Conservation (phyloP, 2,329 filamentous ascomycete genomes). For the Hymenoscyphus albidus region DNA sequence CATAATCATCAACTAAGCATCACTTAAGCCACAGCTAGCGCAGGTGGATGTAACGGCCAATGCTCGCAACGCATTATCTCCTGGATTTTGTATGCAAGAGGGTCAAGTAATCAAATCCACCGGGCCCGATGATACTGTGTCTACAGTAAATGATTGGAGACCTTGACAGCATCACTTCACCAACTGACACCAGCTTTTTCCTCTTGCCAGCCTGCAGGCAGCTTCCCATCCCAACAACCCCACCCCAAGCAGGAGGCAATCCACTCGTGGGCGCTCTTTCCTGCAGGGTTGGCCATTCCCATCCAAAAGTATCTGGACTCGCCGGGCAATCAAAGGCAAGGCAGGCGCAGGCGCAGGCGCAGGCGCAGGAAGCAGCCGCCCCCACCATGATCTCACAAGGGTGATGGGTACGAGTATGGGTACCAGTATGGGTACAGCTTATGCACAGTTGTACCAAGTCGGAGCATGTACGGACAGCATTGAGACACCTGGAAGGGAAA, state of each 20-base stretch:
- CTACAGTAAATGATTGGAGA: background rate
- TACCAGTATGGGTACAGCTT: too few species aligned
- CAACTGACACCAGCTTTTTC: background rate
- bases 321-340: background rate
- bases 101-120: background rate
- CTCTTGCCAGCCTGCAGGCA: background rate
- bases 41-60: background rate
- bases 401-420: background rate
- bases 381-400: conserved; percentile 2
- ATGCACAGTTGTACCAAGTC: background rate
- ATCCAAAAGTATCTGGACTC: background rate
- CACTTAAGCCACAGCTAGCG: too few species aligned
- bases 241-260: background rate
- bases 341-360: background rate
- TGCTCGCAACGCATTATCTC: background rate
- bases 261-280: background rate
- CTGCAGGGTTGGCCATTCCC: background rate
- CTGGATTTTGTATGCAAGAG: background rate
- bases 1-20: background rate
- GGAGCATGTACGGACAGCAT: too few species aligned
- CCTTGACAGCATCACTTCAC: background rate
- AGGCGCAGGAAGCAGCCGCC: background rate
- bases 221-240: background rate
- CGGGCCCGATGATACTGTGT: background rate
- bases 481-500: background rate